Evolutionary conservation across 164 flowering plant genomes (phyloP).

Genomic region (Warburgia ugandensis): DNA sequence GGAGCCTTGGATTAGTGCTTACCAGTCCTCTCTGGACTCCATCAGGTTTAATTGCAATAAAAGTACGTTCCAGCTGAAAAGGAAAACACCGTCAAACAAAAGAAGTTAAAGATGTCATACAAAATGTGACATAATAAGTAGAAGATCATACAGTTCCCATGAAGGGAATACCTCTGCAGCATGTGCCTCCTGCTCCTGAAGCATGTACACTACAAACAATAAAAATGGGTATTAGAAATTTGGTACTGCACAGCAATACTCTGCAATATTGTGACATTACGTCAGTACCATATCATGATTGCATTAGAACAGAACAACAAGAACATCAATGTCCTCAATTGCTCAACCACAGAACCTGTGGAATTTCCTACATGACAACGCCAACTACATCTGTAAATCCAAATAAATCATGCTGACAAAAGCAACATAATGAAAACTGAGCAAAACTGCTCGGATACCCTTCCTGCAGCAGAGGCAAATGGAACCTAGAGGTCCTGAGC

Average conservation of each 20-base stretch:
- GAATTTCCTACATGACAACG: too few species aligned
- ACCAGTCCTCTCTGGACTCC: constrained; percentile 99
- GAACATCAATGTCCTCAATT: too few species aligned
- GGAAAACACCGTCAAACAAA: too few species aligned
- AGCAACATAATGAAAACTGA: too few species aligned
- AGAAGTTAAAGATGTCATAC: not conserved
- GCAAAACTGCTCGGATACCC: too few species aligned
- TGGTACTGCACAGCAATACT: too few species aligned
- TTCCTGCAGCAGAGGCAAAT: too few species aligned
- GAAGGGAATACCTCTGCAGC: constrained; percentile 76
- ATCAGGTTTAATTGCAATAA: constrained; percentile 97
- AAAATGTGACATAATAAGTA: not conserved
- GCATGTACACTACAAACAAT: constrained; percentile 60
- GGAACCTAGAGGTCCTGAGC: too few species aligned
- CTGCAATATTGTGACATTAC: too few species aligned
- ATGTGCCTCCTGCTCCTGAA: constrained; percentile 83
- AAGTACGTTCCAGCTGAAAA: constrained; percentile 80
- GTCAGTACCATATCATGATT: not conserved
- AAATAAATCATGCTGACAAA: too few species aligned
- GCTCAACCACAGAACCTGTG: too few species aligned
- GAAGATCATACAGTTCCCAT: constrained; percentile 1
- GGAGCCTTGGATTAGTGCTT: constrained; percentile 10
- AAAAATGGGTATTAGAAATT: constrained; percentile 13
- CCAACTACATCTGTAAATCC: too few species aligned
- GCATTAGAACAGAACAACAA: not conserved